Conservation (phyloP, 1,284 basidiomycete genomes). For the Moesziomyces antarcticus region DNA sequence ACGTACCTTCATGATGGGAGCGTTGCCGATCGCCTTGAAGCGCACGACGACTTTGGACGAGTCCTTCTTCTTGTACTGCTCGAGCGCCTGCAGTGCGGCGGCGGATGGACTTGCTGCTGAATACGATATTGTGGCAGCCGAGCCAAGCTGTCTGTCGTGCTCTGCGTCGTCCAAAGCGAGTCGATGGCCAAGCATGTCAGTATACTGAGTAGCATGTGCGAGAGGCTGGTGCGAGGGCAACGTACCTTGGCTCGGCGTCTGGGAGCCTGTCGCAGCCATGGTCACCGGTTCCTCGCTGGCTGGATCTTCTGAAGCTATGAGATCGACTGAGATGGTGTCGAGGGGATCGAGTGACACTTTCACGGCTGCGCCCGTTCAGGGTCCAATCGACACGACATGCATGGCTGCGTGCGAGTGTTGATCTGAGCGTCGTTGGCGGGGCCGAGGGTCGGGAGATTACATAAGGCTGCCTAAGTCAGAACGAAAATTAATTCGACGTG, state of each 20-base stretch:
- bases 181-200: neutral
- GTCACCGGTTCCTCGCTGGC: neutral
- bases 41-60: conserved; percentile 80
- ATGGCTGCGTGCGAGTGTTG: conserved; percentile 16
- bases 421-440: conserved; percentile 17
- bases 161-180: conserved; percentile 9
- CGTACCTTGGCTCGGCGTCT: conserved; percentile 30
- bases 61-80: conserved; percentile 63
- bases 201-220: neutral
- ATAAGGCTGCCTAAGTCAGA: conserved; percentile 10
- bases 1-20: conserved; percentile 87
- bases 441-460: conserved; percentile 4
- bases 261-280: conserved; percentile 9
- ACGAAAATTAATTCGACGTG: too few species aligned
- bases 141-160: conserved; percentile 30
- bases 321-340: neutral
- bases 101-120: conserved; percentile 5
- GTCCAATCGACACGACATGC: conserved; percentile 22
- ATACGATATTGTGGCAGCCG: conserved; percentile 19
- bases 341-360: neutral
- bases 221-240: neutral
- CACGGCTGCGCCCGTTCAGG: conserved; percentile 10
- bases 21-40: conserved; percentile 98
- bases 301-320: too few species aligned
- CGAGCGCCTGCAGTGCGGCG: conserved; percentile 52